Evolutionary conservation across 1,284 basidiomycete genomes (phyloP).

Genomic region (Trametes pubescens): DNA sequence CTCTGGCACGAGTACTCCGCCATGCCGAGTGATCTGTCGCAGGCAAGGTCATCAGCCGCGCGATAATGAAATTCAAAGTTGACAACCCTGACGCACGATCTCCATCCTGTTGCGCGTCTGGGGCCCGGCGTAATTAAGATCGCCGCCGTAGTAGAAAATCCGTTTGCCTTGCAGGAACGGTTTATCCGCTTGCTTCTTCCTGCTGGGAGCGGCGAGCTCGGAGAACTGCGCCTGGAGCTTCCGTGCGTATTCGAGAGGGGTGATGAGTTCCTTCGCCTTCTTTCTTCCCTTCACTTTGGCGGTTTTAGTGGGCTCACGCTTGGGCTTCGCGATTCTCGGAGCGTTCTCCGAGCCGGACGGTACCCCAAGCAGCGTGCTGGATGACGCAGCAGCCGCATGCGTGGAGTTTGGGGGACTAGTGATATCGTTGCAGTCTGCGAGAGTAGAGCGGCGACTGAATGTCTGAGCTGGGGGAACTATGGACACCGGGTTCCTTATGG

Average conservation of each 20-base stretch:
- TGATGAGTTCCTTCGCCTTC: slow-evolving; percentile 38
- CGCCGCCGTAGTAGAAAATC: slow-evolving; percentile 67
- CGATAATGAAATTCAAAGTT: background rate
- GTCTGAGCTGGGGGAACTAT: background rate
- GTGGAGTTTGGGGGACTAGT: slow-evolving; percentile 40
- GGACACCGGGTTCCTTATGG: background rate
- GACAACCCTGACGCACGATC: slow-evolving; percentile 51
- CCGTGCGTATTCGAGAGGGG: slow-evolving; percentile 51
- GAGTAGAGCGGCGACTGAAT: slow-evolving; percentile 9
- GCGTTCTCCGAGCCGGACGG: background rate
- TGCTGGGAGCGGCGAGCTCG: slow-evolving; percentile 29
- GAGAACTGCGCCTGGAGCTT: slow-evolving; percentile 42
- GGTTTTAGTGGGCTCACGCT: slow-evolving; percentile 29
- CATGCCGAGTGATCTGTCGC: slow-evolving; percentile 63
- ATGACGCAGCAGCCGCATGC: background rate
- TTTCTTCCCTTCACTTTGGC: slow-evolving; percentile 32
- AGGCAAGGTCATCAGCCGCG: background rate
- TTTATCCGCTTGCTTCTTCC: slow-evolving; percentile 40
- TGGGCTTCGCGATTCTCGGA: slow-evolving; percentile 10
- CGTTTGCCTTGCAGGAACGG: slow-evolving; percentile 53
- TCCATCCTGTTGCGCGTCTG: slow-evolving; percentile 64
- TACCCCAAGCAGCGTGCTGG: background rate
- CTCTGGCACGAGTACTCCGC: slow-evolving; percentile 60
- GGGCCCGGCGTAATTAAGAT: slow-evolving; percentile 58
- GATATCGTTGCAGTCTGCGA: slow-evolving; percentile 31